Conservation (phyloP, 192 early-diverging fungal genomes). For the Backusella parvicylindrica region DNA sequence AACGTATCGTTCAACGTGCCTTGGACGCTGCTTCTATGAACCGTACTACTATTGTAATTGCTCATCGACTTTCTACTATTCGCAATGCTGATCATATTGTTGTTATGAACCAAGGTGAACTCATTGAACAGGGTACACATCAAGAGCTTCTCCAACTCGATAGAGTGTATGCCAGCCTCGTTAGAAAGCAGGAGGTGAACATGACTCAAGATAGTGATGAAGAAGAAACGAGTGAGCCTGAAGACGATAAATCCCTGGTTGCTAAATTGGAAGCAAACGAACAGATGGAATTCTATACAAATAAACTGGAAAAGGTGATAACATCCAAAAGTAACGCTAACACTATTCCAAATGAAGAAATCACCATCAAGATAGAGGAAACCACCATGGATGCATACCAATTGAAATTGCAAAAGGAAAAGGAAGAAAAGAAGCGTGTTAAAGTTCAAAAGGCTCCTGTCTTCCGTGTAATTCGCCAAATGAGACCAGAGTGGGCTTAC, state of each 20-base stretch:
- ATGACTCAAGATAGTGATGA: conserved; percentile 12
- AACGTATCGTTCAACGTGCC: conserved; percentile 77
- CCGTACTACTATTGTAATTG: conserved; percentile 88
- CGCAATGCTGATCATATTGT: conserved; percentile 80
- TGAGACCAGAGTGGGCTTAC: conserved; percentile 44
- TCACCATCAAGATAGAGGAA: neutral
- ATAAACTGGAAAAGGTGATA: neutral
- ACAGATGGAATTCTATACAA: neutral
- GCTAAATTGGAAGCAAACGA: neutral
- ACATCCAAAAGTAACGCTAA: neutral
- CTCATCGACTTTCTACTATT: conserved; percentile 89
- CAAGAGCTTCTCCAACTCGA: conserved; percentile 58
- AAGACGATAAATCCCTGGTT: neutral
- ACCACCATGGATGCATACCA: conserved; percentile 15
- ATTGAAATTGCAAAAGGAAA: conserved; percentile 12
- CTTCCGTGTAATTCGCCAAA: conserved; percentile 40
- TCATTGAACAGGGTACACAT: conserved; percentile 79
- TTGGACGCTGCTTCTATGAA: conserved; percentile 66
- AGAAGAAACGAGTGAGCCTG: neutral
- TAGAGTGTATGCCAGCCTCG: conserved; percentile 61
- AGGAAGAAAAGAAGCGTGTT: conserved; percentile 32
- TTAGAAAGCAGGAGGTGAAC: conserved; percentile 60
- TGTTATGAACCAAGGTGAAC: conserved; percentile 67
- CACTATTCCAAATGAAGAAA: neutral
- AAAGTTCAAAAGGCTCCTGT: conserved; percentile 54